phyloP scores from a whole-genome alignment of 306 rosid species.

The Pyrus communis region DNA sequence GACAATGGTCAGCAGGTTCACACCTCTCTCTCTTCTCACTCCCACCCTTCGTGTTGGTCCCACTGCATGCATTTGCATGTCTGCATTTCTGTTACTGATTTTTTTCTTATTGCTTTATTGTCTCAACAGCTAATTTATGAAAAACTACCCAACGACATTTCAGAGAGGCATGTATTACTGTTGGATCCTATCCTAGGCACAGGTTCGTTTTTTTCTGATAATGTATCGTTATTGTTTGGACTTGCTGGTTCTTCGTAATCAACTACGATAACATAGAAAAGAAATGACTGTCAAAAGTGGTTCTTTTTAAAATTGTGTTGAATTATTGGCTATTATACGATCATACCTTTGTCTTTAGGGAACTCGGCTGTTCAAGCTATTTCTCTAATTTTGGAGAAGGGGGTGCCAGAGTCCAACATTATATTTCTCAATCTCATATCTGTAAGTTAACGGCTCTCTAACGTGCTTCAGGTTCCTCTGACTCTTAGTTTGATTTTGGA shows the following conservation, averaged over 20 bases:
- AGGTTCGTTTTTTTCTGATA: slow-evolving; percentile 46
- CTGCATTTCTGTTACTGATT: background rate
- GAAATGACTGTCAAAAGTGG: background rate
- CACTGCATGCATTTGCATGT: background rate
- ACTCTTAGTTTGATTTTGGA: background rate
- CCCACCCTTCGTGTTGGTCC: background rate
- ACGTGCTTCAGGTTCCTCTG: slow-evolving; percentile 1
- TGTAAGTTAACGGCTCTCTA: slow-evolving; percentile 39
- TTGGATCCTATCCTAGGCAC: slow-evolving; percentile 98
- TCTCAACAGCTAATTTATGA: slow-evolving; percentile 82
- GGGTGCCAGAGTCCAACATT: slow-evolving; percentile 95
- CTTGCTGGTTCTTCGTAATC: background rate
- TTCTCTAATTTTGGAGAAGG: slow-evolving; percentile 66
- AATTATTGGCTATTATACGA: background rate
- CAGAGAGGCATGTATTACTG: slow-evolving; percentile 88
- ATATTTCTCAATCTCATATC: slow-evolving; percentile 96
- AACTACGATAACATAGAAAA: background rate
- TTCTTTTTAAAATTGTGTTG: background rate
- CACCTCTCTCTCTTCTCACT: slow-evolving; percentile 7
- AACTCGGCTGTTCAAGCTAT: slow-evolving; percentile 95
- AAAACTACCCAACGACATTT: slow-evolving; percentile 85
- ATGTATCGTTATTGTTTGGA: background rate
- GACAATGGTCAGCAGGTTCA: slow-evolving; percentile 97
- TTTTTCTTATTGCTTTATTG: slow-evolving; percentile 11
- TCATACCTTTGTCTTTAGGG: slow-evolving; percentile 35